A percentile compares a stretch with the other conserved stretches of the same genome.
phyloP scores from a whole-genome alignment of 1,284 basidiomycete genomes.

The Moniliophthora roreri region DNA sequence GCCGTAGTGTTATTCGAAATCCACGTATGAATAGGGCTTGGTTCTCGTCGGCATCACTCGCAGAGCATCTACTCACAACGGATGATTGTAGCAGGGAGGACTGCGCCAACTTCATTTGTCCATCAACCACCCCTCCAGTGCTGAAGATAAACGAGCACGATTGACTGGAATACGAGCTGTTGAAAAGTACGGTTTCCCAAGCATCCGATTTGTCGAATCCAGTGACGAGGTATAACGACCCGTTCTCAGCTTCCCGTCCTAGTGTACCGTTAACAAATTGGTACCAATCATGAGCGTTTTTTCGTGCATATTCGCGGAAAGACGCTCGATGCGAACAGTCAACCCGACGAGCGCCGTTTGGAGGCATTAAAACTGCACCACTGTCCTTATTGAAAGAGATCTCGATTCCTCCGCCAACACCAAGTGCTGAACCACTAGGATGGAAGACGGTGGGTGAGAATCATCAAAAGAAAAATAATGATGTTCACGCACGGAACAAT shows the following conservation, averaged over 20 bases:
- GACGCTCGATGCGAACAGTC: neutral
- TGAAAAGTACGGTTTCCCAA: slow-evolving; percentile 6
- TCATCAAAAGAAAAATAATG: no score
- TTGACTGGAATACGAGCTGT: neutral
- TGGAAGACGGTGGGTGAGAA: neutral
- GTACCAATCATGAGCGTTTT: slow-evolving; percentile 8
- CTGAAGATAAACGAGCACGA: neutral
- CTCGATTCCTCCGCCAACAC: neutral
- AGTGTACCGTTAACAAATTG: slow-evolving; percentile 6
- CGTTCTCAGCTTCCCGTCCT: slow-evolving; percentile 3
- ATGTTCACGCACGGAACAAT: neutral
- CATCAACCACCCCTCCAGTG: neutral
- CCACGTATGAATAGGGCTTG: no score
- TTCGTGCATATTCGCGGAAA: slow-evolving; percentile 5
- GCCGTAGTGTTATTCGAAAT: neutral
- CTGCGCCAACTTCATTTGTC: neutral
- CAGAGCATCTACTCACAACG: neutral
- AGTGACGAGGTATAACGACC: slow-evolving; percentile 11
- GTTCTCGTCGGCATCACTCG: neutral
- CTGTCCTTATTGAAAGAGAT: neutral
- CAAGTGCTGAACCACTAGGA: neutral
- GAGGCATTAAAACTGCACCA: no score
- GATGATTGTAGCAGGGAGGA: neutral
- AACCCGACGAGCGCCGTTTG: slow-evolving; percentile 8
- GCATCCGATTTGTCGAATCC: slow-evolving; percentile 9